Conservation (phyloP, 2,329 filamentous ascomycete genomes). For the Penicillium sp. region DNA sequence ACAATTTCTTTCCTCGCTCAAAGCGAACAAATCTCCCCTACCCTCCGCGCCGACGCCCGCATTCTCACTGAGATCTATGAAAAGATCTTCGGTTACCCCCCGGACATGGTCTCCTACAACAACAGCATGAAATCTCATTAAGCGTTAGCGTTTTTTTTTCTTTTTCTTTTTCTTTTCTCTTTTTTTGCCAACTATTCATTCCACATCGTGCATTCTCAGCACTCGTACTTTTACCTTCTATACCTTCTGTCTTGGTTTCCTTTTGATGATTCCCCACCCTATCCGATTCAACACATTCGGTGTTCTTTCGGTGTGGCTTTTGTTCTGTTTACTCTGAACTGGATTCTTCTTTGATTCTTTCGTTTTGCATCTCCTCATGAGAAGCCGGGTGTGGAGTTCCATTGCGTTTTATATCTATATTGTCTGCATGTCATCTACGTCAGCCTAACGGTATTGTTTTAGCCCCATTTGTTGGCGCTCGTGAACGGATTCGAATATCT, state of each 20-base stretch:
- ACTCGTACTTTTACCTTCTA: conserved; percentile 2
- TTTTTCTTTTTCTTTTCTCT: not conserved
- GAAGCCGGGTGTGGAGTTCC: not conserved
- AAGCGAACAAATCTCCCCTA: conserved; percentile 71
- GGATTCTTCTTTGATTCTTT: not conserved
- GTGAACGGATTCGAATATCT: not conserved
- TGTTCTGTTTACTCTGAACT: not conserved
- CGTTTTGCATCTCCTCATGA: not conserved
- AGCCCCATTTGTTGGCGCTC: not conserved
- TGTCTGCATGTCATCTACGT: not conserved
- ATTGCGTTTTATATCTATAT: not conserved
- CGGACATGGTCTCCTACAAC: not conserved
- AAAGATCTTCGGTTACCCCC: conserved; percentile 43
- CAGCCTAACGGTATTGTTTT: not conserved
- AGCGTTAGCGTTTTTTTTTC: conserved; percentile 1
- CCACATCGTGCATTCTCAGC: conserved; percentile 4
- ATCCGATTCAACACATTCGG: not conserved
- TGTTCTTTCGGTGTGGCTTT: not conserved
- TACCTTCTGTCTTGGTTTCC: conserved; percentile 5
- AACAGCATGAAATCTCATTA: not conserved
- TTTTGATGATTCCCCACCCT: conserved; percentile 3
- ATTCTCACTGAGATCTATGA: conserved; percentile 63
- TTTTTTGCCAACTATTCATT: not conserved
- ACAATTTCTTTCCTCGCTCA: conserved; percentile 77
- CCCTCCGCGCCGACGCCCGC: conserved; percentile 70